Conservation (phyloP, 2,329 filamentous ascomycete genomes). For the Ophiocordyceps camponoti-saundersi region DNA sequence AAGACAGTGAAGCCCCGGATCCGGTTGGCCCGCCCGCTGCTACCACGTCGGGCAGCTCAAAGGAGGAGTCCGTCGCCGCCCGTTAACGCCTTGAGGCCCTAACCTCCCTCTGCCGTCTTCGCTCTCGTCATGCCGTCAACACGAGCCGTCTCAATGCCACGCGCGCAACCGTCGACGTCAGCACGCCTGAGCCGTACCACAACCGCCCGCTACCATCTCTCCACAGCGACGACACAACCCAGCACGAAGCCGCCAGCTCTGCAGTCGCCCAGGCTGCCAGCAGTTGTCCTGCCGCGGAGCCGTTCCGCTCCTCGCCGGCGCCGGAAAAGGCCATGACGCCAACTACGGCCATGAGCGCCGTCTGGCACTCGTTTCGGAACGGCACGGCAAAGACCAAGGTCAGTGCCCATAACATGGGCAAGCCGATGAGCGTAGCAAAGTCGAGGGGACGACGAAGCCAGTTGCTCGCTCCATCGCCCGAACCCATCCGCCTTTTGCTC, state of each 20-base stretch:
- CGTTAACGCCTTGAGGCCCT: too few relatives aligned
- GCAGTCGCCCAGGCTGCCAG: slow-evolving; percentile 12
- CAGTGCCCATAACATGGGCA: slow-evolving; percentile 12
- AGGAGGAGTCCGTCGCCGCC: neutral
- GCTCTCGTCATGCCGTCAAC: neutral
- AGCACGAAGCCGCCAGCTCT: slow-evolving; percentile 16
- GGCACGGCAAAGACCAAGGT: slow-evolving; percentile 7
- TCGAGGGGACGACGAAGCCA: slow-evolving; percentile 1
- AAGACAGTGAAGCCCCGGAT: too few relatives aligned
- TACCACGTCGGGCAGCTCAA: neutral
- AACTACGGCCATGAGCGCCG: slow-evolving; percentile 10
- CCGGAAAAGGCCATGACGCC: slow-evolving; percentile 13
- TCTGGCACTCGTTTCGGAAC: slow-evolving; percentile 10
- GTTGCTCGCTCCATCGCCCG: neutral
- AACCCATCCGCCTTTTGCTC: neutral
- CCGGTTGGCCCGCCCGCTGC: neutral
- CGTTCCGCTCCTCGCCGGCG: slow-evolving; percentile 5
- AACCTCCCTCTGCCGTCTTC: too few relatives aligned
- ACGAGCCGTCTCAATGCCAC: slow-evolving; percentile 4
- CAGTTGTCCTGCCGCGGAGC: slow-evolving; percentile 5
- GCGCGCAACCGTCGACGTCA: slow-evolving; percentile 15
- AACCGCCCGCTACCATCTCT: slow-evolving; percentile 5
- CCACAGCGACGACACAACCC: slow-evolving; percentile 15
- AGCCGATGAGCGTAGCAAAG: slow-evolving; percentile 6
- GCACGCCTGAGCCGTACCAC: slow-evolving; percentile 11